Base-by-base conservation (phyloP, 2,329 filamentous ascomycete genomes). In the Aureobasidium subglaciale region DNA sequence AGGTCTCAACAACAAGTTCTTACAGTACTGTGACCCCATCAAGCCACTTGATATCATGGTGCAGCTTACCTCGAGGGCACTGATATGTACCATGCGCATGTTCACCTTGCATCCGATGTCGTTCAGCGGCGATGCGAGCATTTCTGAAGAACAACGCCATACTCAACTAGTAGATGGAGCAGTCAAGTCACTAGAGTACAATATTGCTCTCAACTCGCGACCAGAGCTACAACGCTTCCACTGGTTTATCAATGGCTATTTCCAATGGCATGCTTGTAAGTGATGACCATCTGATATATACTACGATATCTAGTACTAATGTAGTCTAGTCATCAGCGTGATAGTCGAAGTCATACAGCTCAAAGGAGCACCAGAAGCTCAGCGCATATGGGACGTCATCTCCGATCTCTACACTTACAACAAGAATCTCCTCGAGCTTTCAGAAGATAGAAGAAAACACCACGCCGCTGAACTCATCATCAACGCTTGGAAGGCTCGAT, bases 221-320 rank as follows among this genome's bases (percentile, higher is more conserved):
- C 38, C 42, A 3, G 35, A 34, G n/a, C 22, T 58, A n/a, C 29
- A 46, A 6, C 49, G 32, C 11, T 58, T 56, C 15, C 50, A 40
- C 1, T 58, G 56, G 56, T 35, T 34, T 10, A 58, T 55, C 37
- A 42, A 50, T 13, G 45, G 42, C n/a, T 55, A 37, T 22, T 58
- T 58, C 24, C 56, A 55, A 11, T 58, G 56, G 56, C 53, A 53
- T 41, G 56, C 56, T 30, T 58, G 56, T 58, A 5, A 42, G 56
- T 56, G 9, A 9, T 20, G 32, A 13, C 32, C 13, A 15, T 46
- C 13, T 4, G 9, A 32, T 18, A 1, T 3, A 6, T 18, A 11
- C 4, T 9, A 10, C 13, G 18, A 25, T n/a, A 24, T 0, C 16
- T 16, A 4, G 6, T 20, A 20, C 32, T 30, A 15, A 22, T 4